These are phyloP conservation scores for Lipomyces spencermartinsiae DNA, from an alignment of 805 yeast genomes.

Conservation along the genomic window DNA sequence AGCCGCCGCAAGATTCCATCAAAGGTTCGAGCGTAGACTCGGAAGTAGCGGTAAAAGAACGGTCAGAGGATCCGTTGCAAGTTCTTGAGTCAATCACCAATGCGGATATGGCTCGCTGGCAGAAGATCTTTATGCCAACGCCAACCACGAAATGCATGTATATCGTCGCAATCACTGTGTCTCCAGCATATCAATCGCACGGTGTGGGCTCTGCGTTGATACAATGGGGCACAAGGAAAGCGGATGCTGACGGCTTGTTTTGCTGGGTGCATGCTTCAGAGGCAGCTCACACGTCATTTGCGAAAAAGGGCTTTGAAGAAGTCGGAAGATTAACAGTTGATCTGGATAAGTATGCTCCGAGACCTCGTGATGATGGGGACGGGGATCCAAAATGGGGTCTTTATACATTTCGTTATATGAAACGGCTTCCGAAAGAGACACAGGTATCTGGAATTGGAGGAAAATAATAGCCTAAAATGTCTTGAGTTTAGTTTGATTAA, in stretches of 20 bases:
- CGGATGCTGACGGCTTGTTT: conserved; percentile 3
- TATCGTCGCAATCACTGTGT: not conserved
- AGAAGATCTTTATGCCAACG: not conserved
- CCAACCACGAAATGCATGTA: not conserved
- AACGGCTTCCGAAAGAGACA: not conserved
- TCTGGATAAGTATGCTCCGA: conserved; percentile 4
- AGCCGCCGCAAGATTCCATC: too few species aligned
- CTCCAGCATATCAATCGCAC: not conserved
- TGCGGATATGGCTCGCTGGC: not conserved
- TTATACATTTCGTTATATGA: not conserved
- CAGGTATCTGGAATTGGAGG: too few species aligned
- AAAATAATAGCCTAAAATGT: too few species aligned
- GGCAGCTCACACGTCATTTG: not conserved
- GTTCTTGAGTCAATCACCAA: not conserved
- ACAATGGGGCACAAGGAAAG: not conserved
- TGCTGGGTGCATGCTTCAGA: conserved; percentile 6
- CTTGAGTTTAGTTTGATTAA: too few species aligned
- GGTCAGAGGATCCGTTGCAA: not conserved
- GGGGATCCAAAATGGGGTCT: not conserved
- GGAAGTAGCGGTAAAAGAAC: too few species aligned
- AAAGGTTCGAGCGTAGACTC: too few species aligned
- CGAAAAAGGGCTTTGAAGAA: not conserved
- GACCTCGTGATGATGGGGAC: not conserved
- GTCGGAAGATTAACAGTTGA: not conserved
- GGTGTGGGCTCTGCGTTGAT: conserved; percentile 4